Percentiles rank a stretch among this genome's conserved stretches.
These are phyloP conservation scores for Erysimum cheiri DNA, from an alignment of 441 rosid species.

Conservation along the genomic window DNA sequence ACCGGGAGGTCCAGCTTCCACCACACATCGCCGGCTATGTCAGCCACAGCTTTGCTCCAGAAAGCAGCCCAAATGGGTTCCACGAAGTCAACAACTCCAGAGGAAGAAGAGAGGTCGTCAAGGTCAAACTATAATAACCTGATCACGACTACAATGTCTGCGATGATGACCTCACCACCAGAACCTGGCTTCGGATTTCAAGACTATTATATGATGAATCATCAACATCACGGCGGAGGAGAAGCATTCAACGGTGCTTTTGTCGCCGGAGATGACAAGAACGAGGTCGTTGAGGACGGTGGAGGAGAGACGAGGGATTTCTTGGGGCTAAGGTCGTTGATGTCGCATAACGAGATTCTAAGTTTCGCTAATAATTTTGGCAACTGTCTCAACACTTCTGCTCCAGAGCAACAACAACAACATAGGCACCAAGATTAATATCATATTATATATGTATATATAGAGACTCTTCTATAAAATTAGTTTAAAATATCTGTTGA, in stretches of 20 bases:
- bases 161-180: slow-evolving; percentile 44
- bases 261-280: slow-evolving; percentile 56
- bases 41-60: slow-evolving; percentile 97
- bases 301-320: slow-evolving; percentile 82
- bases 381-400: slow-evolving; percentile 49
- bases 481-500: slow-evolving; percentile 16
- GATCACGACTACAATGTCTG: slow-evolving; percentile 39
- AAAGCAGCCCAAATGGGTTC: slow-evolving; percentile 94
- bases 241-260: slow-evolving; percentile 48
- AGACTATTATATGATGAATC: slow-evolving; percentile 46
- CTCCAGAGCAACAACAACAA: slow-evolving; percentile 35
- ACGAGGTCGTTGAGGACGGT: slow-evolving; percentile 43
- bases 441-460: slow-evolving; percentile 20
- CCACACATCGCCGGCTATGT: slow-evolving; percentile 65
- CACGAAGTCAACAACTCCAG: slow-evolving; percentile 45
- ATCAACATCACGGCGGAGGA: slow-evolving; percentile 46
- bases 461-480: slow-evolving; percentile 32
- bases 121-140: slow-evolving; percentile 32
- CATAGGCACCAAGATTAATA: slow-evolving; percentile 36
- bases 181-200: slow-evolving; percentile 48
- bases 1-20: slow-evolving; percentile 38
- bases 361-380: slow-evolving; percentile 66
- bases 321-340: slow-evolving; percentile 70
- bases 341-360: slow-evolving; percentile 70
- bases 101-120: slow-evolving; percentile 31